These are phyloP conservation scores for Venturia carpophila DNA, from an alignment of 2,329 filamentous ascomycete species.

Conservation along the genomic window DNA sequence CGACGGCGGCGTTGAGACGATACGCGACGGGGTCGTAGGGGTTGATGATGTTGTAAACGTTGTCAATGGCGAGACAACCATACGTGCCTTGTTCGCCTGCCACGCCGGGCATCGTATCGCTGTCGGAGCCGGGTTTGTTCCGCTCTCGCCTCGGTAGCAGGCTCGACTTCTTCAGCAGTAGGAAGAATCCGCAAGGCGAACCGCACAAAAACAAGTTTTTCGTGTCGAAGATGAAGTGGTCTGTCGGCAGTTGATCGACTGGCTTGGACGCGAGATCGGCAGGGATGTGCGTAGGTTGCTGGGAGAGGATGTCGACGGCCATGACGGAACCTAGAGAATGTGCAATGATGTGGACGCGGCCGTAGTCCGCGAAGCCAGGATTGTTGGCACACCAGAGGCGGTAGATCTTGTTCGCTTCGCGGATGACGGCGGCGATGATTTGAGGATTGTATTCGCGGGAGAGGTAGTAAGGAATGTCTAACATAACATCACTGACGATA, in stretches of 20 bases:
- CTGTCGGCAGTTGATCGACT: conserved; percentile 40
- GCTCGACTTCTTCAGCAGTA: conserved; percentile 67
- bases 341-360: conserved; percentile 83
- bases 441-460: conserved; percentile 83
- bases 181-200: conserved; percentile 86
- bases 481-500: conserved; percentile 95
- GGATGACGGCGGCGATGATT: conserved; percentile 83
- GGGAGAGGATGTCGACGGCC: conserved; percentile 82
- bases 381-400: conserved; percentile 92
- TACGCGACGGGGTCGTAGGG: conserved; percentile 78
- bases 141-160: conserved; percentile 71
- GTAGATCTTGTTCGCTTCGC: conserved; percentile 93
- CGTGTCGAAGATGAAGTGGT: conserved; percentile 81
- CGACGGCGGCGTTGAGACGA: conserved; percentile 82
- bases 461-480: conserved; percentile 96
- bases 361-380: conserved; percentile 69
- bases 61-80: conserved; percentile 88
- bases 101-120: conserved; percentile 50
- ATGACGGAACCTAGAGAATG: conserved; percentile 94
- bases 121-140: conserved; percentile 66
- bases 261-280: conserved; percentile 29
- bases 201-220: conserved; percentile 83
- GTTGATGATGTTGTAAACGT: conserved; percentile 89
- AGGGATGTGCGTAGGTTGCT: conserved; percentile 70
- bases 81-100: conserved; percentile 74